A percentile compares a stretch with the other conserved stretches of the same genome.
phyloP scores from a whole-genome alignment of 306 rosid genomes.

The Quercus mongolica region DNA sequence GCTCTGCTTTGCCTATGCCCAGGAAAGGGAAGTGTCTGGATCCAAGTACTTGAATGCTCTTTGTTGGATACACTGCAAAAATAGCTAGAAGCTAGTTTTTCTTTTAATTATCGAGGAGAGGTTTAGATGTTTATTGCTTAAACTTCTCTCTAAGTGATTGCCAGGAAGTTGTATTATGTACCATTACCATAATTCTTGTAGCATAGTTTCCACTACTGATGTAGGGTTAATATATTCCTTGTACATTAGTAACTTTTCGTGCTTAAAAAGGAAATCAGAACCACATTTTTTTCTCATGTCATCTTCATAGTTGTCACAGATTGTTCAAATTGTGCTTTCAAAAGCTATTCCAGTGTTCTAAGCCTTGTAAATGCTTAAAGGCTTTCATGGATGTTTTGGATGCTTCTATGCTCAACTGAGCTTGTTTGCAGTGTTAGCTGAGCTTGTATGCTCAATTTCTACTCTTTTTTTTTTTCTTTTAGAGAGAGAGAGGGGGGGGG shows the following conservation, averaged over 20 bases:
- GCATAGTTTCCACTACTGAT: neutral
- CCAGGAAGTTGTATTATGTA: neutral
- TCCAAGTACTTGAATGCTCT: constrained; percentile 80
- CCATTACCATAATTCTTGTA: neutral
- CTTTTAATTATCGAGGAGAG: too few relatives aligned
- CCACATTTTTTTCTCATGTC: neutral
- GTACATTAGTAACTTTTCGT: neutral
- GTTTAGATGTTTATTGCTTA: neutral
- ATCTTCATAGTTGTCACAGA: neutral
- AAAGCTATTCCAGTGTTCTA: too few relatives aligned
- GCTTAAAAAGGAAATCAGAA: neutral
- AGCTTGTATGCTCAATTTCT: too few relatives aligned
- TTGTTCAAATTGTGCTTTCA: too few relatives aligned
- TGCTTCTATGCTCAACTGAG: neutral
- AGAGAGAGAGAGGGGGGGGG: too few relatives aligned
- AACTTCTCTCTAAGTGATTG: neutral
- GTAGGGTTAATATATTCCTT: neutral
- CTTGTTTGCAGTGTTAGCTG: too few relatives aligned
- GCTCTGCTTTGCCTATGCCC: constrained; percentile 70
- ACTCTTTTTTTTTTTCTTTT: too few relatives aligned
- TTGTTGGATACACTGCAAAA: constrained; percentile 88
- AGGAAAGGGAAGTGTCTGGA: constrained; percentile 84
- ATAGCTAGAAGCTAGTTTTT: neutral
- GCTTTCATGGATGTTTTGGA: too few relatives aligned
- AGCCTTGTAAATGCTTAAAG: too few relatives aligned